Conservation (phyloP, 2,329 filamentous ascomycete species). For the Rosellinia necatrix region DNA sequence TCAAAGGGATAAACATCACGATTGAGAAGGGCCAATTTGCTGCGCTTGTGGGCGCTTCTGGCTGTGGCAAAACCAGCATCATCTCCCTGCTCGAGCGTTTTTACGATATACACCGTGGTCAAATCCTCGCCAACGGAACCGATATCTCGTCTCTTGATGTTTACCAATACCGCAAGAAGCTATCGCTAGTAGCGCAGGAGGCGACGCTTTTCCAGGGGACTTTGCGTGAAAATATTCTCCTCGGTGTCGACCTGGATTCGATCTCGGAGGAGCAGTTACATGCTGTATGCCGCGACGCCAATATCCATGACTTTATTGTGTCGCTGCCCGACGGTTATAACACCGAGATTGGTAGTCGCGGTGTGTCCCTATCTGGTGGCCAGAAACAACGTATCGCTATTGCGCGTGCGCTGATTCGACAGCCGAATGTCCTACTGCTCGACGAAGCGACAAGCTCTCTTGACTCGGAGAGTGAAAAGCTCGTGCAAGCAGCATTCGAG, state of each 20-base stretch:
- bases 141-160: slow-evolving; percentile 65
- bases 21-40: slow-evolving; percentile 72
- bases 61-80: slow-evolving; percentile 75
- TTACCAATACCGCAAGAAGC: slow-evolving; percentile 63
- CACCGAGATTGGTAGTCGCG: slow-evolving; percentile 69
- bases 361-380: slow-evolving; percentile 70
- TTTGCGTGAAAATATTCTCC: slow-evolving; percentile 67
- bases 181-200: slow-evolving; percentile 77
- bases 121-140: slow-evolving; percentile 66
- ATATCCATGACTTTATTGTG: slow-evolving; percentile 72
- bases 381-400: slow-evolving; percentile 74
- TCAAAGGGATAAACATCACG: slow-evolving; percentile 64
- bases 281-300: slow-evolving; percentile 63
- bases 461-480: slow-evolving; percentile 60
- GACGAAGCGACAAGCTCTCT: slow-evolving; percentile 76
- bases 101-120: slow-evolving; percentile 69
- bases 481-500: slow-evolving; percentile 72
- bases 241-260: slow-evolving; percentile 62
- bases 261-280: slow-evolving; percentile 58
- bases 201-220: slow-evolving; percentile 70
- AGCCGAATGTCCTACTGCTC: slow-evolving; percentile 69
- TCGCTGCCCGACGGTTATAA: slow-evolving; percentile 70
- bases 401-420: slow-evolving; percentile 68
- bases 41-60: slow-evolving; percentile 71
- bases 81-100: slow-evolving; percentile 70